These are phyloP conservation scores for Amoeboaphelidium protococcarum DNA, from an alignment of 371 early-diverging fungal species.

Conservation along the genomic window DNA sequence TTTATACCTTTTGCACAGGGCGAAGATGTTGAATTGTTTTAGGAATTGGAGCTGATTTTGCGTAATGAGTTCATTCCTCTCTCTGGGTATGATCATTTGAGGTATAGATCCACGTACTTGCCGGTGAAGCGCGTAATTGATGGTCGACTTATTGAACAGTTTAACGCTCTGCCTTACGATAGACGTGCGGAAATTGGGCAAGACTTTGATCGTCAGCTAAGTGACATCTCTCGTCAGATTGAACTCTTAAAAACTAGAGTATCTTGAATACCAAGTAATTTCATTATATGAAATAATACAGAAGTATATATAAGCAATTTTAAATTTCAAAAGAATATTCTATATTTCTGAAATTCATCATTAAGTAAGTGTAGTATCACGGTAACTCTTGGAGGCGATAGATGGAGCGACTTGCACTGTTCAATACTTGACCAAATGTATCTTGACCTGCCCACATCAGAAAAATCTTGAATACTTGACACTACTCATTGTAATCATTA, in stretches of 20 bases:
- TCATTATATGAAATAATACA: too few species aligned
- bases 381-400: too few species aligned
- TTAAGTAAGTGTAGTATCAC: too few species aligned
- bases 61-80: conserved; percentile 42
- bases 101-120: conserved; percentile 44
- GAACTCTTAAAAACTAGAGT: conserved; percentile 42
- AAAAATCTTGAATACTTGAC: too few species aligned
- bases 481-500: too few species aligned
- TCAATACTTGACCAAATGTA: too few species aligned
- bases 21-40: conserved; percentile 80
- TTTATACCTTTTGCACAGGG: conserved; percentile 59
- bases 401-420: too few species aligned
- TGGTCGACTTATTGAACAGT: conserved; percentile 76
- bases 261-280: conserved; percentile 2
- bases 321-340: too few species aligned
- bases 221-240: conserved; percentile 70
- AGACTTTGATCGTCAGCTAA: conserved; percentile 54
- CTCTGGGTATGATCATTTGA: conserved; percentile 65
- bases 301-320: too few species aligned
- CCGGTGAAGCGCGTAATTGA: conserved; percentile 69
- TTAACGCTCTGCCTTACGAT: conserved; percentile 30
- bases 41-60: conserved; percentile 68
- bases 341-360: too few species aligned
- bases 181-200: conserved; percentile 50
- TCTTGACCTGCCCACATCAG: too few species aligned